A percentile compares a stretch with the other conserved stretches of the same genome.
Conservation (phyloP, 805 yeast species). For the Candida patagonica region DNA sequence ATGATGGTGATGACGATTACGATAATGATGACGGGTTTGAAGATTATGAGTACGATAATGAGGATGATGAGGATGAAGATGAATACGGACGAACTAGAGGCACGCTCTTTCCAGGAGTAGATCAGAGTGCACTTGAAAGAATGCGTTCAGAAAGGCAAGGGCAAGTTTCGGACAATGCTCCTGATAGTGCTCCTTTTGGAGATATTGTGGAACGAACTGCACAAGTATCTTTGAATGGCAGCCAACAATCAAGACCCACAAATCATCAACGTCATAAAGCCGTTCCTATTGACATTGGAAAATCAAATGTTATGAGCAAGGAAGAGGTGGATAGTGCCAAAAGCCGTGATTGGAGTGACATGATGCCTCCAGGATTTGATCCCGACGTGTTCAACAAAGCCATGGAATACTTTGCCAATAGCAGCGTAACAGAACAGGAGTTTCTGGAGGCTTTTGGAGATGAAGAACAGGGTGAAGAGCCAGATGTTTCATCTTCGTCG, state of each 20-base stretch:
- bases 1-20: slow-evolving; percentile 36
- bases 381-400: slow-evolving; percentile 15
- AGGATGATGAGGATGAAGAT: slow-evolving; percentile 32
- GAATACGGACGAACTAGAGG: slow-evolving; percentile 29
- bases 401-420: slow-evolving; percentile 10
- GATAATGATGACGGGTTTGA: slow-evolving; percentile 25
- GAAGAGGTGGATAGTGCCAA: not conserved
- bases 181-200: not conserved
- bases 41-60: slow-evolving; percentile 33
- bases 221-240: too few species aligned
- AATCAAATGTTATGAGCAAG: not conserved
- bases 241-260: not conserved
- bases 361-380: not conserved
- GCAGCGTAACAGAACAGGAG: slow-evolving; percentile 16
- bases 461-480: slow-evolving; percentile 18
- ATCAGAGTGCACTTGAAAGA: slow-evolving; percentile 1
- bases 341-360: not conserved
- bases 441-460: slow-evolving; percentile 20
- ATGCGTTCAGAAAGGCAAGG: not conserved
- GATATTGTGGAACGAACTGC: slow-evolving; percentile 1
- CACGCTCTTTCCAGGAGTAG: slow-evolving; percentile 25
- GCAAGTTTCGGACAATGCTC: too few species aligned
- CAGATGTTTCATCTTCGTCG: not conserved
- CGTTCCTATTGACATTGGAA: not conserved
- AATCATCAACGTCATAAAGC: not conserved